Evolutionary conservation across 192 early-diverging fungal species (phyloP), one percentile per base, ranked within the genome.

Genomic region (Chytriomyces sp.): DNA sequence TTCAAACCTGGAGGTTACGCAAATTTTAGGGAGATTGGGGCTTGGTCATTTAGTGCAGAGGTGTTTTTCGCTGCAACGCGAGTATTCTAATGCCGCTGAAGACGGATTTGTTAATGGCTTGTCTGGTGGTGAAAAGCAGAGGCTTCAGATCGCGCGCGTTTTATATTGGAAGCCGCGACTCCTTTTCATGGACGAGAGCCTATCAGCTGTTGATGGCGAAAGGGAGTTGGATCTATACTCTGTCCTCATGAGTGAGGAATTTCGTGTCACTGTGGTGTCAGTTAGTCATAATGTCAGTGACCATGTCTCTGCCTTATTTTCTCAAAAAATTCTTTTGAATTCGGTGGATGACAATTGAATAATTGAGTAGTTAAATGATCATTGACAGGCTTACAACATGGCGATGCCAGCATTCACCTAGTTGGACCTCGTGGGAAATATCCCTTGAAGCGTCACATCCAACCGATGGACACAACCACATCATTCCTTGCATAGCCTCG

Each of bases 1-100:
- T 22, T 39, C 37, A n/a, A 22, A 96, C 64, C 79, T 81, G 14
- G 84, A 93, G n/a, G 78, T 98, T 17, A 76, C 85, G 54, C 80
- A 81, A 7, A 88, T 97, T 58, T 81, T 99, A 19, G 82, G 90
- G 22, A 82, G 89, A 25, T 94, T 96, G 34, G 90, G 91, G 59
- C 76, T 99, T 31, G 85, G 80, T 39, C 81, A 90, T 71, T 74
- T 80, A 37, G 39, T 68, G 26, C 66, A 60, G 59, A 88, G 64
- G 70, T 76, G 77, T 52, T 74, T 44, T 65, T 2, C 60, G 0
- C 36, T 12, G 28, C 38, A 8, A 0, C 17, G 28, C 19, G 74
- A 70, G 17, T 12, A 58, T 25, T 12, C 19, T 28, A 14, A 28
- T 28, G 56, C n/a, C 38, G 30, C 30, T 39, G 34, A 49, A 49